Evolutionary conservation across 257 asterid genomes (phyloP).

Genomic region (Solanum infundibuliforme): DNA sequence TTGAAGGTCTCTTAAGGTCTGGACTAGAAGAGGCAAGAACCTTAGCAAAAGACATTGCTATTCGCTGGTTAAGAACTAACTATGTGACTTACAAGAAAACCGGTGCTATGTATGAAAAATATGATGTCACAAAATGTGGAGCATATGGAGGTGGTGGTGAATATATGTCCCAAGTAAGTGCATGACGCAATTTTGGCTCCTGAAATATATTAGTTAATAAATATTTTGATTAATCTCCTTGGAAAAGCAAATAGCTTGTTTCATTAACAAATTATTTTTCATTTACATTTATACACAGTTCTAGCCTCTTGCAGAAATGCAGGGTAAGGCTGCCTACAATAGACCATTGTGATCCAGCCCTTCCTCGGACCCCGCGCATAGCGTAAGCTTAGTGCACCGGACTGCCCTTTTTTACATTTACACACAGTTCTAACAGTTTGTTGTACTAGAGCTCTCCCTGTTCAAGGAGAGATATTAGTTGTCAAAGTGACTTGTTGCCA

Average conservation of each 20-base stretch:
- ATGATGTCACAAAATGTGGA: conserved; percentile 69
- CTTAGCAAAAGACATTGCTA: conserved; percentile 51
- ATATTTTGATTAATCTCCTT: not conserved
- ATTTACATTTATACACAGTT: not conserved
- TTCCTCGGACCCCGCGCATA: not conserved
- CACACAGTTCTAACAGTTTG: not conserved
- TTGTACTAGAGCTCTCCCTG: not conserved
- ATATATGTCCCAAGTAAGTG: conserved; percentile 74
- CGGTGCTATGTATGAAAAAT: conserved; percentile 84
- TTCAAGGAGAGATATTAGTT: not conserved
- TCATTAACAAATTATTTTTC: not conserved
- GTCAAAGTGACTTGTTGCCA: not conserved
- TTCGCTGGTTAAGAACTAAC: conserved; percentile 76
- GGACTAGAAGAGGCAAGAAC: conserved; percentile 35
- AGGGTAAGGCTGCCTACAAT: not conserved
- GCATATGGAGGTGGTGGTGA: conserved; percentile 85
- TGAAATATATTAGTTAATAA: not conserved
- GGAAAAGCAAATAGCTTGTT: not conserved
- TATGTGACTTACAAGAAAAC: conserved; percentile 51
- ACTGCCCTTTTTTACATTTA: not conserved
- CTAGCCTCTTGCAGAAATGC: not conserved
- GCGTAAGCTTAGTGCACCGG: not conserved
- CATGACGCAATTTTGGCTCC: not conserved
- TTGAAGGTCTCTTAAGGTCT: conserved; percentile 59
- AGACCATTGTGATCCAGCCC: not conserved